These are phyloP conservation scores for Panellus pusillus DNA, from an alignment of 768 basidiomycete species.

Conservation along the genomic window DNA sequence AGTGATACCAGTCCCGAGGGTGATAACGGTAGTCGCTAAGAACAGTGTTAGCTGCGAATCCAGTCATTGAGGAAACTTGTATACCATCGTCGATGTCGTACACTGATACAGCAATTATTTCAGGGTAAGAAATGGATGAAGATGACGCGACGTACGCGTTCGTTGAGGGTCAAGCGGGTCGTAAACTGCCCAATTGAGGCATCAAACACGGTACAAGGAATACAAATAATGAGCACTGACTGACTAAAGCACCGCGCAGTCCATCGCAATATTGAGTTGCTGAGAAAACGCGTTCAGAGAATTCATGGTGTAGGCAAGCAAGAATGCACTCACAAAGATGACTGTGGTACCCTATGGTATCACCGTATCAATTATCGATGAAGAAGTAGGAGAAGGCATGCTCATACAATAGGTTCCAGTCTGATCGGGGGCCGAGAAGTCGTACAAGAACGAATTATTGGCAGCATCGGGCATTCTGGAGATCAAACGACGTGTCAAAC, in stretches of 20 bases:
- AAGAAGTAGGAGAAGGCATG: background rate
- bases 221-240: background rate
- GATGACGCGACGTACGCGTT: constrained; percentile 8
- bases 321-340: no score
- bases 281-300: background rate
- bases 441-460: constrained; percentile 30
- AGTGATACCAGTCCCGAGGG: constrained; percentile 38
- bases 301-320: background rate
- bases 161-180: constrained; percentile 29
- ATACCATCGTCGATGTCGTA: constrained; percentile 32
- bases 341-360: no score
- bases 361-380: constrained; percentile 7
- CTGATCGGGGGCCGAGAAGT: constrained; percentile 33
- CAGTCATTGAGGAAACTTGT: background rate
- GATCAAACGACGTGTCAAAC: constrained; percentile 28
- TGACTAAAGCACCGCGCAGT: constrained; percentile 11
- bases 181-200: background rate
- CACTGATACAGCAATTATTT: background rate
- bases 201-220: background rate
- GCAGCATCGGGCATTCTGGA: constrained; percentile 34
- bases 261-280: constrained; percentile 22
- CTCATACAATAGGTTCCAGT: constrained; percentile 34
- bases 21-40: constrained; percentile 36
- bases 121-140: constrained; percentile 10
- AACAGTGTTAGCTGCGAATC: constrained; percentile 22